These are phyloP conservation scores for Funneliformis caledonium DNA, from an alignment of 371 early-diverging fungal genomes.

Conservation along the genomic window DNA sequence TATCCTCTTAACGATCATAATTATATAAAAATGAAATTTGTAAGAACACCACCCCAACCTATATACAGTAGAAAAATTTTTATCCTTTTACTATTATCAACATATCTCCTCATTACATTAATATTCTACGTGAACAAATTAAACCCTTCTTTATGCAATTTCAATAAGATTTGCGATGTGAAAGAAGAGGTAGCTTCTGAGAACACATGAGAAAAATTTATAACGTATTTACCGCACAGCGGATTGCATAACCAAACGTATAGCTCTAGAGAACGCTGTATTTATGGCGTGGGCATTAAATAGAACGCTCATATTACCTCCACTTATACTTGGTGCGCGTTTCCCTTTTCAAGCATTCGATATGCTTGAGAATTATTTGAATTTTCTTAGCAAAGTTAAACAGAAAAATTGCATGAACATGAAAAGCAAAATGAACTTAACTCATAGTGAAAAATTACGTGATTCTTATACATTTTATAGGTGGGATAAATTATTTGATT, in stretches of 20 bases:
- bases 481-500: slow-evolving; percentile 26
- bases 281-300: neutral
- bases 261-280: neutral
- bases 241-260: neutral
- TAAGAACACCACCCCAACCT: too few relatives aligned
- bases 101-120: too few relatives aligned
- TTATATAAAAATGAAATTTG: too few relatives aligned
- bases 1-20: too few relatives aligned
- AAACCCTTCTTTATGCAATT: too few relatives aligned
- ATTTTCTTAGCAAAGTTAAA: neutral
- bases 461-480: slow-evolving; percentile 8
- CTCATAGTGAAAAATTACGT: neutral
- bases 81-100: too few relatives aligned
- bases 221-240: neutral
- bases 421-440: neutral
- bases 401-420: too few relatives aligned
- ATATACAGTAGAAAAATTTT: too few relatives aligned
- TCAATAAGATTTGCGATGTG: too few relatives aligned
- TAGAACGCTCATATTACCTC: slow-evolving; percentile 33
- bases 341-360: neutral
- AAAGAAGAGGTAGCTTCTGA: too few relatives aligned
- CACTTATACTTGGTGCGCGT: slow-evolving; percentile 42
- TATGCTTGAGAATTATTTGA: neutral
- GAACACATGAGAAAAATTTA: neutral
- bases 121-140: too few relatives aligned